Evolutionary conservation across 345 rosid species (phyloP), one percentile per base, ranked within the genome.

Genomic region (Leavenworthia alabamica): DNA sequence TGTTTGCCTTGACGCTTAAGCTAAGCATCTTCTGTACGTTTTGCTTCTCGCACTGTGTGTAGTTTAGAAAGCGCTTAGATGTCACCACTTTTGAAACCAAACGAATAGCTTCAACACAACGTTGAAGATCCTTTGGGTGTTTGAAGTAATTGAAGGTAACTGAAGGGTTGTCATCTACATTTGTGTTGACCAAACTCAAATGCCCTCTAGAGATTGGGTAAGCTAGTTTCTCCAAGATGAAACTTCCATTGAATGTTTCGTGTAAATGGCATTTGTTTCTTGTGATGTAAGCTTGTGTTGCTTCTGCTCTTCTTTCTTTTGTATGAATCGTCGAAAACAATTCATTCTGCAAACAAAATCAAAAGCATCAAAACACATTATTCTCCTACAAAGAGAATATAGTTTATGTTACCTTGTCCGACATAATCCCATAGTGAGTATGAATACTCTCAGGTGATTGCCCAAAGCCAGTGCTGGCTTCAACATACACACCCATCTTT

Each of bases 401-500:
- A 27, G 27, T 16, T 40, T 40, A 62, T 53, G 31, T 49, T 79
- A 93, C 99, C 94, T 93, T 92, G 0, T 86, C 85, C 0, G 96
- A 93, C 79, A 80, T 50, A 32, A 93, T 75, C 28, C 97, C 97
- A 52, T 86, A 96, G 62, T 88, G 82, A 62, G 96, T 86, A 6
- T 39, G 81, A 64, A 94, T 86, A 72, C 96, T 90, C 42, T 84
- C 84, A 4, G 39, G 37, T 1, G 95, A 84, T 56, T 89, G 86
- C 0, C 99, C 90, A 67, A 80, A 93, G 43, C 99, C 96, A 33
- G 96, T 80, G 79, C 99, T 93, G 28, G 88, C 87, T 82, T 94
- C 99, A 62, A 94, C 78, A 66, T 86, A 94, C 32, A 90, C 96
- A 36, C 97, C 99, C 52, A 67, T 36, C 77, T 83, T 86, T 28